phyloP scores from a whole-genome alignment of 2,329 filamentous ascomycete species.

The Xylariaceae sp. region DNA sequence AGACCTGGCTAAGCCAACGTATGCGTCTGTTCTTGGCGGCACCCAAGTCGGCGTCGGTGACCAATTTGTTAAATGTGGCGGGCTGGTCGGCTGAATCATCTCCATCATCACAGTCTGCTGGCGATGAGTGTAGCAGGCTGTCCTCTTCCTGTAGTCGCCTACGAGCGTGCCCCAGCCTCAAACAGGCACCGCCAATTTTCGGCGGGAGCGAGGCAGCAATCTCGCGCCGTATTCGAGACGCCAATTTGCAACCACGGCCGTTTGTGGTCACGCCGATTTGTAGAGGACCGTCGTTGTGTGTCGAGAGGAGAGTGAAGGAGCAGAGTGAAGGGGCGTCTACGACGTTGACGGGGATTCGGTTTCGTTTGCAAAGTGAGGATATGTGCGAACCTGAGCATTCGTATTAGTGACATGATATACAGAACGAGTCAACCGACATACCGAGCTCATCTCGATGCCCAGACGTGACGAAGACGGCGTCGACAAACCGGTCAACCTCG shows the following conservation, averaged over 20 bases:
- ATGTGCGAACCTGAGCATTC: conserved; percentile 57
- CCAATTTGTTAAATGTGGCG: conserved; percentile 77
- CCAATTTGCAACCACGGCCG: conserved; percentile 88
- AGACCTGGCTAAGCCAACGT: conserved; percentile 92
- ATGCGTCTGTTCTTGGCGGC: conserved; percentile 76
- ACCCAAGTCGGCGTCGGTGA: conserved; percentile 68
- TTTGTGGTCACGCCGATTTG: conserved; percentile 96
- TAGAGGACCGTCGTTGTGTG: conserved; percentile 82
- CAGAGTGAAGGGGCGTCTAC: conserved; percentile 82
- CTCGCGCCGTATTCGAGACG: conserved; percentile 82
- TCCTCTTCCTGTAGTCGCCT: conserved; percentile 72
- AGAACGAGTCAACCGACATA: conserved; percentile 36
- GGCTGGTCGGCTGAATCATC: conserved; percentile 70
- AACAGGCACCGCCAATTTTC: conserved; percentile 72
- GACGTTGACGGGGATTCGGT: conserved; percentile 90
- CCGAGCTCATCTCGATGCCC: conserved; percentile 43
- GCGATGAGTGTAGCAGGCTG: conserved; percentile 36
- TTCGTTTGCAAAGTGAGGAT: conserved; percentile 67
- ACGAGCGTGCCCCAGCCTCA: conserved; percentile 69
- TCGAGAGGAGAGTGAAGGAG: conserved; percentile 85
- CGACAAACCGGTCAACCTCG: conserved; percentile 74
- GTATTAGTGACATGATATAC: neutral
- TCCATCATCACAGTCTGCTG: conserved; percentile 36
- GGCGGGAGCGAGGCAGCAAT: conserved; percentile 75
- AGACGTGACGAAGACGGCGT: conserved; percentile 84